phyloP scores from a whole-genome alignment of 2,329 filamentous ascomycete species.

The Aureobasidium sp. region DNA sequence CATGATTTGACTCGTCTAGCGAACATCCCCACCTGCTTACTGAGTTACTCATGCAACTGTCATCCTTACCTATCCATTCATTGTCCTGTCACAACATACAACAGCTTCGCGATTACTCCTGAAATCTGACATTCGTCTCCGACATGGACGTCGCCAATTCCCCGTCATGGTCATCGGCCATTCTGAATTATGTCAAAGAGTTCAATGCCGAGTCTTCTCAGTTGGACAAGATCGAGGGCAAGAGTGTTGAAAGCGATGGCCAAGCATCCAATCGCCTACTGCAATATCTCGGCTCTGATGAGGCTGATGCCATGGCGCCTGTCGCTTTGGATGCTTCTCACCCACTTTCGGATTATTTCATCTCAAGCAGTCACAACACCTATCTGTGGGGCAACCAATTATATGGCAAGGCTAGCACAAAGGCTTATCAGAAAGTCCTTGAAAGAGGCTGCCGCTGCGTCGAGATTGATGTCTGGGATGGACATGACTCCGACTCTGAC shows the following conservation, averaged over 20 bases:
- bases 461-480: conserved; percentile 93
- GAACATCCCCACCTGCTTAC: not conserved
- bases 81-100: not conserved
- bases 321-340: conserved; percentile 28
- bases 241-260: not conserved
- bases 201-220: conserved; percentile 2
- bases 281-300: conserved; percentile 39
- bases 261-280: conserved; percentile 37
- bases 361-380: conserved; percentile 92
- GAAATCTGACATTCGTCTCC: not conserved
- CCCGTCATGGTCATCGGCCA: conserved; percentile 3
- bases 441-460: conserved; percentile 77
- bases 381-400: conserved; percentile 85
- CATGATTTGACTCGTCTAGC: not conserved
- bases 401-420: conserved; percentile 65
- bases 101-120: not conserved
- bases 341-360: conserved; percentile 83
- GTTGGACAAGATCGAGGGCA: not conserved
- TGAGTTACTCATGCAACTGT: not conserved
- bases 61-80: not conserved
- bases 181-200: not conserved
- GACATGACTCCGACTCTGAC: conserved; percentile 38
- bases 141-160: not conserved
- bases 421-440: conserved; percentile 72
- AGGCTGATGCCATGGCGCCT: conserved; percentile 40